A percentile compares a stretch with the other conserved stretches of the same genome.
Evolutionary conservation across 805 yeast genomes (phyloP).

Genomic region (Hanseniaspora hatyaiensis): DNA sequence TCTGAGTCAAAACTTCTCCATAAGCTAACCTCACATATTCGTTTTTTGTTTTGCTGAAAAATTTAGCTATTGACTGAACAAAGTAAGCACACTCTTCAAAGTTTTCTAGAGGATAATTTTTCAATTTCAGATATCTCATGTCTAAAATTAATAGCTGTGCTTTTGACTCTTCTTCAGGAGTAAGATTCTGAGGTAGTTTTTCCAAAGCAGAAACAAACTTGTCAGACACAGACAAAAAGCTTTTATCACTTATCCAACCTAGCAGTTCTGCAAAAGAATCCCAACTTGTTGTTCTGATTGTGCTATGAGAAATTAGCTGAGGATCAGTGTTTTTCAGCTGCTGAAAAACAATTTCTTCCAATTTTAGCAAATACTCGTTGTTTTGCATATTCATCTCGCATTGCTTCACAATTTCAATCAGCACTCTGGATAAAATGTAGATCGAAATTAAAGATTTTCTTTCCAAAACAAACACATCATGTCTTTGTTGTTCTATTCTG

Average conservation of each 20-base stretch:
- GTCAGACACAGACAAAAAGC: conserved; percentile 82
- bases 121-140: conserved; percentile 71
- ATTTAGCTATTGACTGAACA: conserved; percentile 72
- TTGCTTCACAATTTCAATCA: conserved; percentile 84
- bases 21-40: conserved; percentile 62
- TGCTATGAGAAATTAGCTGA: conserved; percentile 46
- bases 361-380: conserved; percentile 64
- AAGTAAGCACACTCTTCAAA: conserved; percentile 93
- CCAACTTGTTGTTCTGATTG: conserved; percentile 87
- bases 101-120: conserved; percentile 74
- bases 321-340: conserved; percentile 86
- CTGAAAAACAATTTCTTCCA: conserved; percentile 87
- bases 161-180: conserved; percentile 46
- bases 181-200: conserved; percentile 48
- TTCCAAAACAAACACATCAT: conserved; percentile 71
- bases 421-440: conserved; percentile 77
- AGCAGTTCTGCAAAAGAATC: conserved; percentile 74
- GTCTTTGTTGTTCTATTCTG: conserved; percentile 37
- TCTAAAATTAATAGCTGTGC: conserved; percentile 74
- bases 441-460: conserved; percentile 77
- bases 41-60: conserved; percentile 55
- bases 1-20: conserved; percentile 66
- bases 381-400: conserved; percentile 64
- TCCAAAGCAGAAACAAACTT: conserved; percentile 87
- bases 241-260: conserved; percentile 79